A percentile compares a stretch with the other conserved stretches of the same genome.
phyloP scores from a whole-genome alignment of 768 basidiomycete species.

The Pisolithus sp. region DNA sequence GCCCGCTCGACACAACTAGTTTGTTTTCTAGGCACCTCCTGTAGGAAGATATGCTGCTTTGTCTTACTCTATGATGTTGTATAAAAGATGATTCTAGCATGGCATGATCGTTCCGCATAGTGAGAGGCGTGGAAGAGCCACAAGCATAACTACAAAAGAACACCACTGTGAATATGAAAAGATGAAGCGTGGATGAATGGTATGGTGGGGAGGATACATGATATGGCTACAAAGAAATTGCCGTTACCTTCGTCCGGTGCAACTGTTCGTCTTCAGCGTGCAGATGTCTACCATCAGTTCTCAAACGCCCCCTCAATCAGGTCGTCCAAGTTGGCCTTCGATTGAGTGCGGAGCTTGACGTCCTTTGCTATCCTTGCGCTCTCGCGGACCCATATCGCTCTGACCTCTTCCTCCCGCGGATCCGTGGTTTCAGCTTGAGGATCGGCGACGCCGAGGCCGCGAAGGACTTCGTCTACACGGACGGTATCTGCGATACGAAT shows the following conservation, averaged over 20 bases:
- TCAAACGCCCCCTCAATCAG: background rate
- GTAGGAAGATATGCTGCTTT: too few species aligned
- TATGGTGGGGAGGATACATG: background rate
- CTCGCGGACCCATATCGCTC: constrained; percentile 38
- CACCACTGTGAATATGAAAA: background rate
- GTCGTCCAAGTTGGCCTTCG: background rate
- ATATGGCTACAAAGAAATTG: background rate
- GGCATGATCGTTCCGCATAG: background rate
- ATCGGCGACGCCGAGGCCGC: constrained; percentile 53
- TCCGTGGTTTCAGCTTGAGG: constrained; percentile 19
- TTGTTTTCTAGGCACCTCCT: too few species aligned
- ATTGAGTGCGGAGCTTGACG: constrained; percentile 14
- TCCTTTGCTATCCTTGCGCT: constrained; percentile 32
- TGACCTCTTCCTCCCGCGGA: constrained; percentile 38
- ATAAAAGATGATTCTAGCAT: too few species aligned
- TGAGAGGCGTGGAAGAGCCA: background rate
- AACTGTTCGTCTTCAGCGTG: background rate
- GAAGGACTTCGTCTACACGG: constrained; percentile 61
- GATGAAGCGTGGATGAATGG: background rate
- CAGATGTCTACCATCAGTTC: background rate
- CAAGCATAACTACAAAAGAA: background rate
- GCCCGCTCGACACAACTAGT: too few species aligned
- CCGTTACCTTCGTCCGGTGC: background rate
- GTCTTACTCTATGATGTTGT: too few species aligned
- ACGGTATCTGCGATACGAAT: constrained; percentile 52